Conservation (phyloP, 441 rosid genomes). For the Eutrema salsugineum region DNA sequence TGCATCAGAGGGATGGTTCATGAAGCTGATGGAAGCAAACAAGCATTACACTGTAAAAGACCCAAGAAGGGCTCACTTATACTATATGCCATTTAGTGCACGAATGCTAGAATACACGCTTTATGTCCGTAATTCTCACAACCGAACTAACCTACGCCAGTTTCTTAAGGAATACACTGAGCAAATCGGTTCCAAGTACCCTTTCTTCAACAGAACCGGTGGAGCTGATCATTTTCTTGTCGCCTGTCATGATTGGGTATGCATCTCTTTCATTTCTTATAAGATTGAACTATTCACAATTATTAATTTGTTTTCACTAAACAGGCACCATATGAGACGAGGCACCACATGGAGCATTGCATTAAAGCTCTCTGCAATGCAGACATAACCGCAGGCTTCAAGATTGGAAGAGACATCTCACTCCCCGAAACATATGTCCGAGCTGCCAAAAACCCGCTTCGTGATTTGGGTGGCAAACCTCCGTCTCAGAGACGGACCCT, state of each 20-base stretch:
- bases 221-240: conserved; percentile 79
- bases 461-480: conserved; percentile 88
- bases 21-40: conserved; percentile 73
- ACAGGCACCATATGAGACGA: conserved; percentile 92
- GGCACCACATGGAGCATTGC: conserved; percentile 96
- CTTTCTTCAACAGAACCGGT: conserved; percentile 62
- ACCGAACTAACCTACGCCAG: conserved; percentile 66
- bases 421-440: conserved; percentile 94
- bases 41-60: conserved; percentile 58
- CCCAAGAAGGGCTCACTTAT: conserved; percentile 59
- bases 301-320: not conserved
- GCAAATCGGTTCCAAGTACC: conserved; percentile 57
- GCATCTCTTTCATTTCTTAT: not conserved
- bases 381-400: conserved; percentile 75
- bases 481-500: conserved; percentile 59
- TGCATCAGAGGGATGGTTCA: conserved; percentile 86
- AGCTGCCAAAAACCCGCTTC: conserved; percentile 79
- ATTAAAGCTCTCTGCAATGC: conserved; percentile 96
- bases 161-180: conserved; percentile 56
- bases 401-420: conserved; percentile 88
- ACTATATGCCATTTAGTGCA: conserved; percentile 79
- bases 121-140: conserved; percentile 69
- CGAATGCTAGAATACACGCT: conserved; percentile 63
- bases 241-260: conserved; percentile 86
- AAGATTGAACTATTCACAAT: not conserved